Base-by-base conservation (phyloP, 129 eudicot species). In the Scalesia atractyloides region DNA sequence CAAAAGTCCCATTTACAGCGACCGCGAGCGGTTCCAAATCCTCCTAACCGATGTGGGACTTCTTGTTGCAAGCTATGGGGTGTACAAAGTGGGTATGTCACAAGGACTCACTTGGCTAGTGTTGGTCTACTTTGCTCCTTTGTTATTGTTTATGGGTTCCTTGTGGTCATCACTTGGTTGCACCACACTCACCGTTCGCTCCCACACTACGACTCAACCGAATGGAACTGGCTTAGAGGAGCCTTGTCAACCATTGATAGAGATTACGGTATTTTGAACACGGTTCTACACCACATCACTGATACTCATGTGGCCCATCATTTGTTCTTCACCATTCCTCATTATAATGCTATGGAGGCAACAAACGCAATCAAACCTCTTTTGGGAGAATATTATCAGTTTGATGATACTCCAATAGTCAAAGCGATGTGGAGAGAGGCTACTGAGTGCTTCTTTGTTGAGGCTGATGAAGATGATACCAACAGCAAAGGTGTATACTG, bases 351-450 rank as follows among this genome's bases (percentile, higher is more conserved):
- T 2, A 57, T 57, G 64, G 64, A 57, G n/a, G 64, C 64, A 0
- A 57, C 64, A 10, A 57, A 57, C 9, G 64, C 64, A 22, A 57
- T 57, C n/a, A 57, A 57, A 11, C 64, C 64, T 0, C 10, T 57
- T 11, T 57, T 57, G 36, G 64, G 64, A 10, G 64, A 57, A 57
- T 57, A 57, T 7, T 57, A 57, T 11, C 64, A 57, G 37, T 57
- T 57, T 15, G 64, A 57, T 57, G 64, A 57, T 11, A 57, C 64
- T 0, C 64, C 64, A 3, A 57, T 57, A 9, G 36, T 11, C 2
- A 57, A 57, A 22, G 64, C 64, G 10, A 57, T 57, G 64, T 57
- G 64, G 64, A 57, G 64, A 22, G 64, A 57, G 26, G 64, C 64
- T 57, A 57, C 64, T 0, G 64, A 57, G 37, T 57, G 64, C 37